Base-by-base conservation (phyloP, 192 early-diverging fungal species). In the Gryganskiella cystojenkinii region DNA sequence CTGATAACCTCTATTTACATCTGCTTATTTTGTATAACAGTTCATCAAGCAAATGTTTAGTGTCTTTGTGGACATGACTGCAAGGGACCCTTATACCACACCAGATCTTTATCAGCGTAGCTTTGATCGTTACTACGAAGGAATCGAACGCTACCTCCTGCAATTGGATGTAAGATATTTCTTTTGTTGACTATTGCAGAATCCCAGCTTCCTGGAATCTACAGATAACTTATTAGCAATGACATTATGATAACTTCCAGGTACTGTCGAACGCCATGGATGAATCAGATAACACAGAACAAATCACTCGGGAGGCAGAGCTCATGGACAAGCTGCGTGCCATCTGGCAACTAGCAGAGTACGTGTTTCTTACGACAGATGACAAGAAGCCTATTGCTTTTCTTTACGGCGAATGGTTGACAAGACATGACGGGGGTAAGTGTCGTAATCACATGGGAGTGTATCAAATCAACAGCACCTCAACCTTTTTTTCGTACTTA, bases 261-360 rank as follows among this genome's bases (percentile, higher is more conserved):
- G 37, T 13, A 5, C 37, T 40, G 13, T 40, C 37, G 5, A 40
- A 13, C 47, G 22, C 47, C 19, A 50, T 20, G 19, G 47, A 40
- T 13, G 71, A 73, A 7, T 59, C 61, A 17, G 50, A 64, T 2
- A 55, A 53, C 5, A 19, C 56, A 6, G 9, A n/a, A 22, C 17
- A 64, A 13, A 64, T 43, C 34, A 22, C 35, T 25, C 31, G 53
- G 44, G 74, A 78, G 34, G 44, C 58, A 0, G 55, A 60, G 3
- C 56, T 78, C 22, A 69, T 69, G 60, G 66, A 78, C 19, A 40
- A 33, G 8, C 28, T 78, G 5, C 17, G 54, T 24, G 52, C 66
- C 10, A 53, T 78, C 30, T 78, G 74, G 74, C 60, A 58, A 47
- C 40, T 78, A 9, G 60, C 74, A 25, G 74, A 78, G 22, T 63